Evolutionary conservation across 345 rosid species (phyloP).

Genomic region (Arabis hirsuta): DNA sequence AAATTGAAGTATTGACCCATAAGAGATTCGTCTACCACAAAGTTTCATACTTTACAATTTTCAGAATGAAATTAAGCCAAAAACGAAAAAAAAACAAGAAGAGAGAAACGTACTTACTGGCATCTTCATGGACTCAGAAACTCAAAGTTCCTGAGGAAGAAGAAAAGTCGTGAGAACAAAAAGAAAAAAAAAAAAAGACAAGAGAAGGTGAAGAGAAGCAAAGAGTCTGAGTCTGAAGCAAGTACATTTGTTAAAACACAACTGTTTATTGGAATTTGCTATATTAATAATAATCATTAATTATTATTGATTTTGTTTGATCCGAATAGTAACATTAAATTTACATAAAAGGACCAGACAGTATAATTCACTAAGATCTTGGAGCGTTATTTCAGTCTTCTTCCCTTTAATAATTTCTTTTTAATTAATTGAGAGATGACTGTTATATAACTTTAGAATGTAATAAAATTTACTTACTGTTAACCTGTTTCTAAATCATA

Average conservation of each 20-base stretch:
- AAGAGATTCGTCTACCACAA: slow-evolving; percentile 21
- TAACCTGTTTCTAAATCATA: too few species aligned
- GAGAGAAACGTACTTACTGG: slow-evolving; percentile 97
- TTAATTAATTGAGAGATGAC: background rate
- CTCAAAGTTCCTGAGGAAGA: slow-evolving; percentile 37
- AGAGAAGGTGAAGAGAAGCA: slow-evolving; percentile 45
- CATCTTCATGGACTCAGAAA: slow-evolving; percentile 78
- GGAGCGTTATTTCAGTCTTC: slow-evolving; percentile 15
- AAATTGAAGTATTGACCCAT: background rate
- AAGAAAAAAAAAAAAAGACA: slow-evolving; percentile 32
- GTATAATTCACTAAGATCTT: slow-evolving; percentile 16
- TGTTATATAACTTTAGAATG: background rate
- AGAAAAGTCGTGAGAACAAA: slow-evolving; percentile 34
- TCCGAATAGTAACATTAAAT: slow-evolving; percentile 26
- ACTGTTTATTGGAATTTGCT: slow-evolving; percentile 39
- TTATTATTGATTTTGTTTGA: slow-evolving; percentile 34
- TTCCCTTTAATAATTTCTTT: background rate
- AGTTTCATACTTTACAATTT: slow-evolving; percentile 21
- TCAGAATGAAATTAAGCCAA: background rate
- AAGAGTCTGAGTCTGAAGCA: slow-evolving; percentile 27
- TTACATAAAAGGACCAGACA: slow-evolving; percentile 39
- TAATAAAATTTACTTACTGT: too few species aligned
- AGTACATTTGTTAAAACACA: slow-evolving; percentile 30
- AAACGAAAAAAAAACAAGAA: background rate
- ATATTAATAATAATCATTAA: slow-evolving; percentile 33